phyloP scores from a whole-genome alignment of 192 early-diverging fungal genomes.

The Umbelopsis vinacea region DNA sequence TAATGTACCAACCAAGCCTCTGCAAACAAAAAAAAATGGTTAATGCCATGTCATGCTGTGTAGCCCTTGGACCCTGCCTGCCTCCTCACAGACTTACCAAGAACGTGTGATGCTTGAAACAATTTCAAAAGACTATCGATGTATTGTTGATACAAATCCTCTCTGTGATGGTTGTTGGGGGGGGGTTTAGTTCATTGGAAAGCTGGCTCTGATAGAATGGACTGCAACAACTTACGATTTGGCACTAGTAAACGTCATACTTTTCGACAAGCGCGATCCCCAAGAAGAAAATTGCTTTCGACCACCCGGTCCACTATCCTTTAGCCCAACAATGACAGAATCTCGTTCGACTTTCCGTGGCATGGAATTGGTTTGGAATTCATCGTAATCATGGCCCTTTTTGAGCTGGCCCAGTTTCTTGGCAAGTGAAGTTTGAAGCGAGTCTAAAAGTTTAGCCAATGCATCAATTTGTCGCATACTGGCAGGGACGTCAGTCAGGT shows the following conservation, averaged over 20 bases:
- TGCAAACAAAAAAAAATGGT: slow-evolving; percentile 11
- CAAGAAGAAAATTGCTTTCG: not conserved
- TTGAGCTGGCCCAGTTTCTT: slow-evolving; percentile 28
- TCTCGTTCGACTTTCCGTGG: not conserved
- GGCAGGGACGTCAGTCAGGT: slow-evolving; percentile 27
- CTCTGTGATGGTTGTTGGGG: too few species aligned
- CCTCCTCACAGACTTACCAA: slow-evolving; percentile 26
- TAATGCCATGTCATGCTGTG: not conserved
- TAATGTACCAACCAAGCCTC: slow-evolving; percentile 41
- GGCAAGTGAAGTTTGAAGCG: slow-evolving; percentile 22
- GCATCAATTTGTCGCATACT: slow-evolving; percentile 24
- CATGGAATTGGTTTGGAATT: not conserved
- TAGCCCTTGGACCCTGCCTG: too few species aligned
- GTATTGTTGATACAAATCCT: slow-evolving; percentile 43
- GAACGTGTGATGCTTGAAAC: slow-evolving; percentile 35
- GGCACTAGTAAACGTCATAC: not conserved
- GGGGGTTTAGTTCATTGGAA: too few species aligned
- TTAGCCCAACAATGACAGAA: not conserved
- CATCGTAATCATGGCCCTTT: not conserved
- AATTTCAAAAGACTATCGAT: slow-evolving; percentile 35
- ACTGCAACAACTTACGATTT: not conserved
- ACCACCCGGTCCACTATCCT: slow-evolving; percentile 1
- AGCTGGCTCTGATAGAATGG: too few species aligned
- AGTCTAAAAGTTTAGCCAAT: slow-evolving; percentile 14
- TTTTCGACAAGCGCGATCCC: slow-evolving; percentile 11